Evolutionary conservation across 768 basidiomycete genomes (phyloP), one percentile per base, ranked within the genome.

Genomic region (Sutorius australiensis): DNA sequence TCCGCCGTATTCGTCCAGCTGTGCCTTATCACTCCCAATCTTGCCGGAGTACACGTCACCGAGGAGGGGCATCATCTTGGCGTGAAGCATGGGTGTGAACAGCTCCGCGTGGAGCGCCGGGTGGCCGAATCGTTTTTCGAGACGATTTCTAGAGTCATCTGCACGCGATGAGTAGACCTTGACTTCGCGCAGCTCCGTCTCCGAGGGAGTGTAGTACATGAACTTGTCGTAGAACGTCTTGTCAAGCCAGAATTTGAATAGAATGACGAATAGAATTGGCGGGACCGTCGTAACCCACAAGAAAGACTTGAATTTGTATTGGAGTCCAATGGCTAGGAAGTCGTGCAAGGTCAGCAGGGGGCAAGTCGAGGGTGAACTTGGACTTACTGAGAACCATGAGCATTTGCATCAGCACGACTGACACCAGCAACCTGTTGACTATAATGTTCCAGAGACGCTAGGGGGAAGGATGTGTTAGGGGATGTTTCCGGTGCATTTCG

Each of bases 381-480:
- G 41, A 76, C 92, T 58, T 68, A 97, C 93, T 97, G 44, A 98
- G 79, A 42, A 86, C 71, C 86, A 93, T 87, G 44, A 93, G 71
- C 38, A 80, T 60, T 62, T 98, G 94, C 95, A 98, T 98, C 61
- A 97, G 71, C 24, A 95, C 66, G 6, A 88, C 79, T 32, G 82
- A 86, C 53, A 83, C 75, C 13, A 98, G 72, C 21, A 98, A 73
- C 48, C 97, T 84, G 68, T 99, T 99, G 70, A 92, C 77, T 42
- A 91, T 79, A n/a, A 92, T 83, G 64, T 97, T 97, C 93, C 93
- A 97, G 59, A 95, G 74, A 17, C 92, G 87, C 91, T 93, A 61
- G 6, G 27, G 48, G 30, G 56, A 48, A 31, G 11, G 27, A 24
- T 27, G 3, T 12, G 28, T 48, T 42, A 34, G 42, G 28, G 45